Evolutionary conservation across 2,329 filamentous ascomycete genomes (phyloP).

Genomic region (Zasmidium angulare): DNA sequence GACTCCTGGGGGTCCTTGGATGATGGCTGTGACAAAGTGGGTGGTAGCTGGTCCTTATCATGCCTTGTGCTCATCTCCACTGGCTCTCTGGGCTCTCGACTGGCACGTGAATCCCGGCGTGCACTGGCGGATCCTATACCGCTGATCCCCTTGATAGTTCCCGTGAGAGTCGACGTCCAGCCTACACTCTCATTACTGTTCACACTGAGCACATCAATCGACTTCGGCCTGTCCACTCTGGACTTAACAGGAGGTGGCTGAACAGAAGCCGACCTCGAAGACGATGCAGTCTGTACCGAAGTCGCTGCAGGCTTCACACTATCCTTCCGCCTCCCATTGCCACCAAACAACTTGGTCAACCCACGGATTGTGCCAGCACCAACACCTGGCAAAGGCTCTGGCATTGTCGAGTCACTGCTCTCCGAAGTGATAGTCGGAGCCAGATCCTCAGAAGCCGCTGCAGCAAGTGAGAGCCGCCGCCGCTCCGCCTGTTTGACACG

Average conservation of each 20-base stretch:
- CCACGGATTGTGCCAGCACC: slow-evolving; percentile 23
- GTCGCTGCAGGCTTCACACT: slow-evolving; percentile 16
- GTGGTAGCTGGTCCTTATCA: slow-evolving; percentile 33
- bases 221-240: slow-evolving; percentile 23
- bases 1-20: slow-evolving; percentile 32
- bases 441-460: slow-evolving; percentile 25
- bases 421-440: slow-evolving; percentile 10
- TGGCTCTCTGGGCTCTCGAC: slow-evolving; percentile 29
- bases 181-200: slow-evolving; percentile 29
- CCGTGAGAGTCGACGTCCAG: slow-evolving; percentile 26
- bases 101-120: slow-evolving; percentile 22
- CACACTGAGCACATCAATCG: slow-evolving; percentile 28
- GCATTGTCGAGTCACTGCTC: slow-evolving; percentile 16
- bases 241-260: slow-evolving; percentile 11
- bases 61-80: slow-evolving; percentile 35
- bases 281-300: slow-evolving; percentile 20
- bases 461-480: slow-evolving; percentile 26
- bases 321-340: slow-evolving; percentile 22
- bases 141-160: slow-evolving; percentile 25
- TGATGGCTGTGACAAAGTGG: slow-evolving; percentile 29
- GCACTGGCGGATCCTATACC: slow-evolving; percentile 7
- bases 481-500: slow-evolving; percentile 32
- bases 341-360: slow-evolving; percentile 35
- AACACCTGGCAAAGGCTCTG: slow-evolving; percentile 5
- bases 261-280: slow-evolving; percentile 29